A percentile compares a stretch with the other conserved stretches of the same genome.
Conservation (phyloP, 1,284 basidiomycete genomes). For the Sanghuangporus baumii region DNA sequence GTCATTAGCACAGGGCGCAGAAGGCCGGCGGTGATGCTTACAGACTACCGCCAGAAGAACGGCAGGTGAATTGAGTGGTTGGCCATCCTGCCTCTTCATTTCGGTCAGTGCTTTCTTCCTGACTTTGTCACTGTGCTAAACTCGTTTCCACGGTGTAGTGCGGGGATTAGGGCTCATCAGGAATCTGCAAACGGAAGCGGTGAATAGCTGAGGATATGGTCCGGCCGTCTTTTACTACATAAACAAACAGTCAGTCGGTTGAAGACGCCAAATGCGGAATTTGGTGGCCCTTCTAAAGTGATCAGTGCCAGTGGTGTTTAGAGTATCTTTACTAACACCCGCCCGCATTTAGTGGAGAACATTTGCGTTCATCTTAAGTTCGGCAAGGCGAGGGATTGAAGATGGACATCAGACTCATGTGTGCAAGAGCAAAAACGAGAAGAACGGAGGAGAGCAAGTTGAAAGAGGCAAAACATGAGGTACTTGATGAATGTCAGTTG, state of each 20-base stretch:
- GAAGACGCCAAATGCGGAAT: background rate
- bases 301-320: background rate
- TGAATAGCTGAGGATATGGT: background rate
- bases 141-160: background rate
- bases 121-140: background rate
- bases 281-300: background rate
- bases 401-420: background rate
- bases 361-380: background rate
- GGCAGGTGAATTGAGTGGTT: background rate
- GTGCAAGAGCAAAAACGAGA: background rate
- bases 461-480: background rate
- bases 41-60: background rate
- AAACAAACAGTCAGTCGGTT: background rate
- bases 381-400: background rate
- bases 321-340: background rate
- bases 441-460: background rate
- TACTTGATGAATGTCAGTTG: background rate
- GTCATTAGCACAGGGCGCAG: background rate
- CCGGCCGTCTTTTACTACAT: background rate
- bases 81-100: background rate
- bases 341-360: background rate
- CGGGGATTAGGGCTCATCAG: background rate
- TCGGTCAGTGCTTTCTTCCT: background rate
- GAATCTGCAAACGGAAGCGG: background rate
- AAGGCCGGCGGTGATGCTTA: background rate